phyloP scores from a whole-genome alignment of 192 early-diverging fungal species.

The Coemansia sp. region DNA sequence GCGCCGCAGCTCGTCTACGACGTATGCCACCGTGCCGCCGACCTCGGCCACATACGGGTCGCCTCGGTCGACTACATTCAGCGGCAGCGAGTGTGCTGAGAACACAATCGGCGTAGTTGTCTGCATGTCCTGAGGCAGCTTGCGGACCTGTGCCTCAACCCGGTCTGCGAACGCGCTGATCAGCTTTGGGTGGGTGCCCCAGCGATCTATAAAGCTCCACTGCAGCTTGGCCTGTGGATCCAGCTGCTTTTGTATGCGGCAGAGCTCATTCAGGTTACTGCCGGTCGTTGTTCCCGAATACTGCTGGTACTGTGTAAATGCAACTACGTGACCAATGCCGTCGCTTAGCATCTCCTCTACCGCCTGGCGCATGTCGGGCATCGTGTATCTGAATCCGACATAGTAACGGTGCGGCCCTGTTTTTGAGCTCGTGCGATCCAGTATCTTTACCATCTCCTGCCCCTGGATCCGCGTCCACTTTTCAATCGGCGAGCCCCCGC shows the following conservation, averaged over 20 bases:
- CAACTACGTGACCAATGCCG: constrained; percentile 79
- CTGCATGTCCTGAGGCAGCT: constrained; percentile 68
- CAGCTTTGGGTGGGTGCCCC: constrained; percentile 84
- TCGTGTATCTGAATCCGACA: constrained; percentile 89
- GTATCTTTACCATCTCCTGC: constrained; percentile 64
- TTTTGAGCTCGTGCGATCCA: constrained; percentile 73
- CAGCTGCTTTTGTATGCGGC: constrained; percentile 56
- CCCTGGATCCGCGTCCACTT: constrained; percentile 90
- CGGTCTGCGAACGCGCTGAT: constrained; percentile 78
- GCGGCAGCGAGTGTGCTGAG: constrained; percentile 94
- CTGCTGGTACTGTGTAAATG: constrained; percentile 94
- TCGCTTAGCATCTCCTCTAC: constrained; percentile 77
- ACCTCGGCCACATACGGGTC: constrained; percentile 88
- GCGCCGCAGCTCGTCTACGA: constrained; percentile 66
- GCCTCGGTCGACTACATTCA: constrained; percentile 88
- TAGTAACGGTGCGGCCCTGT: constrained; percentile 87
- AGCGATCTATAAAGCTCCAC: constrained; percentile 97
- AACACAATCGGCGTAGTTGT: constrained; percentile 81
- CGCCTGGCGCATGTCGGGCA: constrained; percentile 72
- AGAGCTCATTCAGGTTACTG: constrained; percentile 87
- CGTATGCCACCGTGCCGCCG: constrained; percentile 75
- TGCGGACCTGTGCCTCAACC: constrained; percentile 59
- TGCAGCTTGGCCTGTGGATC: constrained; percentile 67
- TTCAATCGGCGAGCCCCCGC: constrained; percentile 91
- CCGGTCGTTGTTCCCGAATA: constrained; percentile 96